A percentile compares a stretch with the other conserved stretches of the same genome.
phyloP scores from a whole-genome alignment of 768 basidiomycete genomes.

The Pisolithus microcarpus region DNA sequence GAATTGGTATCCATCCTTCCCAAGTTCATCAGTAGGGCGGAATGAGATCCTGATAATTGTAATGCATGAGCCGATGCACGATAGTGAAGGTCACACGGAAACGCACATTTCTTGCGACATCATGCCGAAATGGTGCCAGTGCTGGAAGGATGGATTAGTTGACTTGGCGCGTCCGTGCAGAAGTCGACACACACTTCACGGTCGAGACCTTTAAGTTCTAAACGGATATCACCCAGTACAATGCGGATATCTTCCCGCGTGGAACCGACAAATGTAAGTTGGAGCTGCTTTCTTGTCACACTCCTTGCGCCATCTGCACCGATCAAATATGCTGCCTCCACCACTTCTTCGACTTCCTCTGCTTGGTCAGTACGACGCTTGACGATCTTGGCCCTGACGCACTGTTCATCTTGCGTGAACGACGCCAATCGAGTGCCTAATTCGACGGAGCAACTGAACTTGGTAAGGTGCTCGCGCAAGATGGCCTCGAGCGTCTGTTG shows the following conservation, averaged over 20 bases:
- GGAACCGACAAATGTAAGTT: slow-evolving; percentile 37
- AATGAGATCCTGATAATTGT: background rate
- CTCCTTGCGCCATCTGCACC: slow-evolving; percentile 38
- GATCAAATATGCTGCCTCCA: slow-evolving; percentile 29
- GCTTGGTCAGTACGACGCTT: slow-evolving; percentile 13
- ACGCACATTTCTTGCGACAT: slow-evolving; percentile 1
- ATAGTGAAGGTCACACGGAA: background rate
- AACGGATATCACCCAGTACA: slow-evolving; percentile 32
- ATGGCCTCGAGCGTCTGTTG: slow-evolving; percentile 26
- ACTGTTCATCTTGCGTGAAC: slow-evolving; percentile 32
- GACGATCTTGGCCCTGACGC: slow-evolving; percentile 32
- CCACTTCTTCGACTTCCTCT: slow-evolving; percentile 19
- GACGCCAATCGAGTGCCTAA: slow-evolving; percentile 37
- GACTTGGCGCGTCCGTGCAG: background rate
- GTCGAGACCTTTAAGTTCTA: slow-evolving; percentile 24
- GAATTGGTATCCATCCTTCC: slow-evolving; percentile 16
- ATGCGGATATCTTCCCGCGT: slow-evolving; percentile 21
- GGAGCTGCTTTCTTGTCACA: slow-evolving; percentile 32
- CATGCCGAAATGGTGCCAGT: slow-evolving; percentile 18
- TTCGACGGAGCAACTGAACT: slow-evolving; percentile 30
- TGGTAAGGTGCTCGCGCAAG: slow-evolving; percentile 12
- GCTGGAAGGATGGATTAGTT: slow-evolving; percentile 5
- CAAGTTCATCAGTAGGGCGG: slow-evolving; percentile 12
- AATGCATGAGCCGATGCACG: slow-evolving; percentile 5
- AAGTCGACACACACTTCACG: slow-evolving; percentile 12